Base-by-base conservation (phyloP, 140 eudicot genomes). In the Bidens hawaiensis region DNA sequence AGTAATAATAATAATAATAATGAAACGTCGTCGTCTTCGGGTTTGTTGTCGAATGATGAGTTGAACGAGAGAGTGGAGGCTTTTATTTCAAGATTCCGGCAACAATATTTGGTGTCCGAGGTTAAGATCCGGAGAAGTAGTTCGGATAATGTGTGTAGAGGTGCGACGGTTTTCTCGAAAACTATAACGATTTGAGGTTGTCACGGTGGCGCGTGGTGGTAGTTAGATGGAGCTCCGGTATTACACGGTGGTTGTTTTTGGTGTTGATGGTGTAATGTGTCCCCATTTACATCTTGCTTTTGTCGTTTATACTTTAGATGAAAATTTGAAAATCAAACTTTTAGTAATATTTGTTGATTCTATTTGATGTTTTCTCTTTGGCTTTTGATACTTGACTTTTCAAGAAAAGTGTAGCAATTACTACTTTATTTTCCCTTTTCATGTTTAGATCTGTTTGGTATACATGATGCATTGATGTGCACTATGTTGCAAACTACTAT, bases 81-180 rank as follows among this genome's bases (percentile, higher is more conserved):
- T 12, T 90, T 90, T 60, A 90, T 90, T 74, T 82, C 94, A 0
- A 90, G 79, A 82, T 90, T 90, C 68, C 78, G 95, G 74, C 89
- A 83, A 67, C 83, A 81, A 24, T 70, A 88, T 75, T 79, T 89
- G 81, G 83, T 85, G 23, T 82, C 83, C 12, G 94, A 85, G 23
- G 73, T 72, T 72, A 78, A 74, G 41, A 75, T 66, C 63, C 59
- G 77, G 38, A 67, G 67, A 38, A 72, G 66, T 57, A 52, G 76
- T 5, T 75, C 71, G 8, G 69, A 58, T 15, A 64, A 50, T 57
- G 79, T 67, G 55, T 60, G 59, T 38, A 21, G 26, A 36, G 16
- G 30, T 53, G 74, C 28, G n/a, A n/a, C n/a, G 30, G 61, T 71
- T 49, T 70, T 76, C 22, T 41, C 73, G 12, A 71, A 64, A 31